Percentiles rank a stretch among this genome's conserved stretches.
phyloP scores from a whole-genome alignment of 768 basidiomycete genomes.

The Amanita inopinata region DNA sequence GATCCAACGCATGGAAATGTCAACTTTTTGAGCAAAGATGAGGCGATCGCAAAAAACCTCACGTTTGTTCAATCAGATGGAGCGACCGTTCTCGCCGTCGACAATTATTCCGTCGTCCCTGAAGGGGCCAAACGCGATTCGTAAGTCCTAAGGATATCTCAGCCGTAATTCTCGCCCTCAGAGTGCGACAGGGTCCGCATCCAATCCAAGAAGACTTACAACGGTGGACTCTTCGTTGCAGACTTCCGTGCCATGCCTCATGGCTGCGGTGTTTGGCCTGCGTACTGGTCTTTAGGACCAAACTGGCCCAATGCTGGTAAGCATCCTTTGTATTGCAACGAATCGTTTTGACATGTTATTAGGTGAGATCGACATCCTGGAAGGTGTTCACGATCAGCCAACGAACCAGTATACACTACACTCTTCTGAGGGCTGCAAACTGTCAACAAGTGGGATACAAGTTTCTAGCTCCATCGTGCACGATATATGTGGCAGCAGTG shows the following conservation, averaged over 20 bases:
- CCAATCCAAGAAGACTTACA: constrained; percentile 49
- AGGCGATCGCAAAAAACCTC: constrained; percentile 43
- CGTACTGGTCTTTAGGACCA: constrained; percentile 41
- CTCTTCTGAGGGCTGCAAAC: constrained; percentile 33
- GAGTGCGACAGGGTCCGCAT: constrained; percentile 50
- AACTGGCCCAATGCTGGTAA: constrained; percentile 41
- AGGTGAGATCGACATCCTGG: constrained; percentile 68
- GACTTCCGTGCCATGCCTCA: constrained; percentile 64
- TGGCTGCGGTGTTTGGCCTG: constrained; percentile 60
- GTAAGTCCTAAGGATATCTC: constrained; percentile 20
- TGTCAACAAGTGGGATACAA: constrained; percentile 18
- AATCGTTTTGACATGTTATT: constrained; percentile 1
- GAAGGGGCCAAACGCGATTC: constrained; percentile 46
- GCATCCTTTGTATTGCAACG: constrained; percentile 9
- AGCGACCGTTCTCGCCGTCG: constrained; percentile 53
- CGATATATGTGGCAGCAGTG: constrained; percentile 31
- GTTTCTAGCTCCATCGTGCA: constrained; percentile 20
- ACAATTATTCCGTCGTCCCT: constrained; percentile 38
- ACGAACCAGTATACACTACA: constrained; percentile 63
- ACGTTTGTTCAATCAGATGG: constrained; percentile 53
- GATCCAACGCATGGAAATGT: constrained; percentile 73
- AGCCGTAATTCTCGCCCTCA: background rate
- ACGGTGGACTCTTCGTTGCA: constrained; percentile 63
- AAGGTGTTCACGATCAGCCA: constrained; percentile 53
- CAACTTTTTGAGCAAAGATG: constrained; percentile 37